Conservation (phyloP, 257 asterid genomes). For the Ballota nigra region DNA sequence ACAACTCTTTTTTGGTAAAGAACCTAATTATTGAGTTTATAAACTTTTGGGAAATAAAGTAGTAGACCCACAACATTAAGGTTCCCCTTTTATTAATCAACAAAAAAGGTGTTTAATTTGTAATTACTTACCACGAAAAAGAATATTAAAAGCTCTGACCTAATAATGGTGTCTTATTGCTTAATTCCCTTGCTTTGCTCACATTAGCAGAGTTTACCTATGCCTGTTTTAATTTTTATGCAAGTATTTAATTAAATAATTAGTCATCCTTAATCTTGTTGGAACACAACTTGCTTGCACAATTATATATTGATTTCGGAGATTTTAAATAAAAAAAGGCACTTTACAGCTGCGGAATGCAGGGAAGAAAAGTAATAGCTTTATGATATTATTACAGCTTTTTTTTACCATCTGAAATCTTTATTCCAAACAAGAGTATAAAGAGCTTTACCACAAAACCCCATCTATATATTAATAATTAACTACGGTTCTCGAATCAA, state of each 20-base stretch:
- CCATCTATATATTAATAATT: too few relatives aligned
- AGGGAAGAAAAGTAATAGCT: slow-evolving; percentile 31
- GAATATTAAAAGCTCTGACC: slow-evolving; percentile 13
- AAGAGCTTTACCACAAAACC: background rate
- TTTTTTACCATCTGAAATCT: slow-evolving; percentile 13
- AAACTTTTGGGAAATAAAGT: slow-evolving; percentile 36
- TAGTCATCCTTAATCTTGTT: background rate
- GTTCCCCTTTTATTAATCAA: slow-evolving; percentile 8
- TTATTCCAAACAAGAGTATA: background rate
- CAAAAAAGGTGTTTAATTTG: slow-evolving; percentile 19
- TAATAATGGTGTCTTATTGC: background rate
- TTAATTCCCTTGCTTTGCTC: background rate
- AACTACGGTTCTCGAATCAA: too few relatives aligned
- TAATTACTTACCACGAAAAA: slow-evolving; percentile 4
- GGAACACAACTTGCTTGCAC: slow-evolving; percentile 4
- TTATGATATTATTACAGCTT: slow-evolving; percentile 9
- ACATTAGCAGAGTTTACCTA: too few relatives aligned
- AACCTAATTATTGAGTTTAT: slow-evolving; percentile 28
- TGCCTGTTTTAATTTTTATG: too few relatives aligned
- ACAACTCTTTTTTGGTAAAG: slow-evolving; percentile 21
- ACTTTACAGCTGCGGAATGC: slow-evolving; percentile 34
- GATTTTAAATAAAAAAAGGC: slow-evolving; percentile 7
- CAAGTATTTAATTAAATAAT: too few relatives aligned
- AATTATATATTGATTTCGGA: slow-evolving; percentile 10
- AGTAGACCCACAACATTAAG: too few relatives aligned